Percentiles rank a stretch among this genome's conserved stretches.
These are phyloP conservation scores for Pestalotiopsis sp. DNA, from an alignment of 2,329 filamentous ascomycete genomes.

Conservation along the genomic window DNA sequence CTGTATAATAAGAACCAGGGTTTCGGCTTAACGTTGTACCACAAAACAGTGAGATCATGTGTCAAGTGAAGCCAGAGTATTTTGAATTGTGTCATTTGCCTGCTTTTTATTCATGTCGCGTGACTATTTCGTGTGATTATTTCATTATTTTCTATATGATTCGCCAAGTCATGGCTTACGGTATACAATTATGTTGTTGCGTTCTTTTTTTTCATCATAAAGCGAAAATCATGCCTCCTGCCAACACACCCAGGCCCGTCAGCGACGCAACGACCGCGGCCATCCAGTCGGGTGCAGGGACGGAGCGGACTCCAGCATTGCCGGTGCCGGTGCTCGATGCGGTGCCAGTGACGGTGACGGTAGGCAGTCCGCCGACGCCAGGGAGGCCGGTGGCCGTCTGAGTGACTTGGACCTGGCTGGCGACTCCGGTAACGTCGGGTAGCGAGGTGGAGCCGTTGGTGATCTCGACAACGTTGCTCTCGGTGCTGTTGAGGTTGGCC, in stretches of 20 bases:
- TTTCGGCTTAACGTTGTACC: no score
- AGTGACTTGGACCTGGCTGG: conserved; percentile 31
- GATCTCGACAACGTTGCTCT: conserved; percentile 49
- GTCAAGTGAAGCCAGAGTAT: not conserved
- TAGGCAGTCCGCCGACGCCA: conserved; percentile 11
- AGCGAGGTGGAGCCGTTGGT: conserved; percentile 38
- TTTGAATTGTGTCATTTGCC: not conserved
- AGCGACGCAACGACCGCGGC: conserved; percentile 4
- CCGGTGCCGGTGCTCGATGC: conserved; percentile 13
- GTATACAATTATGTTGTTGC: no score
- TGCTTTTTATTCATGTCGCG: not conserved
- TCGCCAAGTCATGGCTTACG: no score
- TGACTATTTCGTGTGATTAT: not conserved
- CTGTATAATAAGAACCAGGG: no score
- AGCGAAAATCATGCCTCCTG: conserved; percentile 1
- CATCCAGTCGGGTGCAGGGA: conserved; percentile 25
- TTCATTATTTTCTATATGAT: not conserved
- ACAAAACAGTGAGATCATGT: not conserved
- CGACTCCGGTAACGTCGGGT: conserved; percentile 47
- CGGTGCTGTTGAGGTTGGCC: conserved; percentile 50
- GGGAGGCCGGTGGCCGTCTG: conserved; percentile 25
- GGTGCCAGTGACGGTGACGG: conserved; percentile 17
- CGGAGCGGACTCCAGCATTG: conserved; percentile 21
- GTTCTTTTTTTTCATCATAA: not conserved
- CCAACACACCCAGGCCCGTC: not conserved